Percentiles rank a stretch among this genome's conserved stretches.
phyloP scores from a whole-genome alignment of 257 asterid species.

The Thymus mandschuricus region DNA sequence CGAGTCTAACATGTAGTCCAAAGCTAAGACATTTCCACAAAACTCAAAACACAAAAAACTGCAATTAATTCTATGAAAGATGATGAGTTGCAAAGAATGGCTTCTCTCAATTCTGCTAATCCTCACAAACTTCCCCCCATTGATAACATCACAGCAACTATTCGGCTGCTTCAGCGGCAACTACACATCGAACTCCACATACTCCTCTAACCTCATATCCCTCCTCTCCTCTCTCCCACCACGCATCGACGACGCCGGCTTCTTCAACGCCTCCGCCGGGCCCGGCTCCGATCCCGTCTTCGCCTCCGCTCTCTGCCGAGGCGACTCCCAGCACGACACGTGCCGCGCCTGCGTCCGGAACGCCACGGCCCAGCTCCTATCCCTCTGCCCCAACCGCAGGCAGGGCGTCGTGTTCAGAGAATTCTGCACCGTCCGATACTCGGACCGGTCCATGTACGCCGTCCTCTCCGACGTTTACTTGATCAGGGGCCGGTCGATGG shows the following conservation, averaged over 20 bases:
- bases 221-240: constrained; percentile 24
- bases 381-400: background rate
- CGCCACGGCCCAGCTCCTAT: background rate
- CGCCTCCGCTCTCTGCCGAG: constrained; percentile 33
- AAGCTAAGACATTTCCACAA: too few relatives aligned
- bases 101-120: background rate
- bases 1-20: too few relatives aligned
- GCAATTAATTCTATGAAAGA: background rate
- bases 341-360: constrained; percentile 22
- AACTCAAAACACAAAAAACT: too few relatives aligned
- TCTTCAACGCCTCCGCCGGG: constrained; percentile 20
- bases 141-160: background rate
- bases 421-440: constrained; percentile 17
- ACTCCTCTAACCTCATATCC: constrained; percentile 13
- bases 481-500: accelerated
- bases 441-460: constrained; percentile 6
- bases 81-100: constrained; percentile 1
- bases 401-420: constrained; percentile 17
- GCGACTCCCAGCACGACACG: background rate
- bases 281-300: background rate
- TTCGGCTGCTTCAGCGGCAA: constrained; percentile 25
- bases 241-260: constrained; percentile 21
- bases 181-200: constrained; percentile 22
- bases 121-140: background rate
- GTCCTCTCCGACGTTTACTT: background rate